These are phyloP conservation scores for Berberis thunbergii DNA, from an alignment of 164 flowering plant genomes.

Conservation along the genomic window DNA sequence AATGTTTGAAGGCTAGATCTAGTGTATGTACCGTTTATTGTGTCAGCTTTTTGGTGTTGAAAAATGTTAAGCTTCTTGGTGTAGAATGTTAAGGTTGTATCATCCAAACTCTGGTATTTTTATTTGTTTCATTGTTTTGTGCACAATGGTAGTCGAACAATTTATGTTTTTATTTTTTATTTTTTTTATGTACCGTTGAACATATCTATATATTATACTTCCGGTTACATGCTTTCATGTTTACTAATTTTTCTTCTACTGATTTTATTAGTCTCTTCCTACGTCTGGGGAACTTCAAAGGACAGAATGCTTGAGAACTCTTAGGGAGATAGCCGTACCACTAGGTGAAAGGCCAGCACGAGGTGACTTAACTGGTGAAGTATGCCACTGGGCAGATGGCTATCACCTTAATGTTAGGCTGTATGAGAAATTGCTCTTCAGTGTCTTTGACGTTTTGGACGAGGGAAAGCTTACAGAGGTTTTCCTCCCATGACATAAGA, in stretches of 20 bases:
- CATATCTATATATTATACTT: not conserved
- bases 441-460: conserved; percentile 91
- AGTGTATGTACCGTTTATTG: too few relatives aligned
- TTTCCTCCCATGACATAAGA: conserved; percentile 2
- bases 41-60: too few relatives aligned
- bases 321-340: conserved; percentile 71
- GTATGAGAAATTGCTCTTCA: conserved; percentile 82
- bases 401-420: conserved; percentile 85
- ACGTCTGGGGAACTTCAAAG: conserved; percentile 79
- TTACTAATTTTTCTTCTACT: not conserved
- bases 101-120: too few relatives aligned
- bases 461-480: conserved; percentile 98
- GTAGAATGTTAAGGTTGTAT: too few relatives aligned
- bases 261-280: conserved; percentile 53
- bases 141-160: too few relatives aligned
- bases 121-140: too few relatives aligned
- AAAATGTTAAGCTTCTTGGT: too few relatives aligned
- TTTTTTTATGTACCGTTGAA: too few relatives aligned
- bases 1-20: too few relatives aligned
- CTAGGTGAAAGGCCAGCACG: conserved; percentile 98
- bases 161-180: too few relatives aligned
- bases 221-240: not conserved
- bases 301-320: conserved; percentile 80
- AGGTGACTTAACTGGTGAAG: conserved; percentile 98
- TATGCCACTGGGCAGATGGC: conserved; percentile 99